Percentiles rank a stretch among this genome's conserved stretches.
phyloP scores from a whole-genome alignment of 805 yeast genomes.

The Myxozyma kluyveri region DNA sequence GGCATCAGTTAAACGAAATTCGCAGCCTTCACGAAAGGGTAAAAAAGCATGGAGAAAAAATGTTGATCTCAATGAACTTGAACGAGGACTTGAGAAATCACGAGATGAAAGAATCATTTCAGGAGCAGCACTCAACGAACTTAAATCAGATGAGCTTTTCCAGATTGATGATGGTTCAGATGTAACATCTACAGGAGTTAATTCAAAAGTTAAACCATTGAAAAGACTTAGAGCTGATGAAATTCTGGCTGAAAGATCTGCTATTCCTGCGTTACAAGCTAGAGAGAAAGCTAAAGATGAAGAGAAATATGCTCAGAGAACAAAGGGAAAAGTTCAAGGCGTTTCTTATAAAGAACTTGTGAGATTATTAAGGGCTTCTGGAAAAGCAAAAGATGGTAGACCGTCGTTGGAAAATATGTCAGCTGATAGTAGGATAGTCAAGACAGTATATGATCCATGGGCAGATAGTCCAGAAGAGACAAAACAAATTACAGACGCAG shows the following conservation, averaged over 20 bases:
- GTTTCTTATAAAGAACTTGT: constrained; percentile 62
- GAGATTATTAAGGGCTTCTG: constrained; percentile 71
- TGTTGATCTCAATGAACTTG: constrained; percentile 79
- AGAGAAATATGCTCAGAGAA: constrained; percentile 36
- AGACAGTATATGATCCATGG: constrained; percentile 70
- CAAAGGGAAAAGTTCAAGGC: constrained; percentile 52
- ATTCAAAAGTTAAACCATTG: constrained; percentile 3
- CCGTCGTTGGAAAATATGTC: constrained; percentile 53
- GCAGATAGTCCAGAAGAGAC: constrained; percentile 45
- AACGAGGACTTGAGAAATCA: constrained; percentile 62
- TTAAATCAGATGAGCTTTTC: constrained; percentile 18
- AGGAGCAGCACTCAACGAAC: constrained; percentile 12
- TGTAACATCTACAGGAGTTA: constrained; percentile 6
- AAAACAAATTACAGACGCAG: neutral
- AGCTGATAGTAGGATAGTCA: constrained; percentile 60
- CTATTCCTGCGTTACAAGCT: constrained; percentile 60
- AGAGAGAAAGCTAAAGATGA: constrained; percentile 36
- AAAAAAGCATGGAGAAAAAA: constrained; percentile 91
- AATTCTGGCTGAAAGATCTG: constrained; percentile 73
- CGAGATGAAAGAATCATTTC: constrained; percentile 53
- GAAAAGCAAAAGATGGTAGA: constrained; percentile 55
- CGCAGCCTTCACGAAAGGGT: constrained; percentile 84
- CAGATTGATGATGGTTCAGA: constrained; percentile 15
- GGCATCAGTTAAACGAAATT: neutral
- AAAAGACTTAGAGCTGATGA: constrained; percentile 55